These are phyloP conservation scores for Nepenthes gracilis DNA, from an alignment of 148 eudicot species.

Conservation along the genomic window DNA sequence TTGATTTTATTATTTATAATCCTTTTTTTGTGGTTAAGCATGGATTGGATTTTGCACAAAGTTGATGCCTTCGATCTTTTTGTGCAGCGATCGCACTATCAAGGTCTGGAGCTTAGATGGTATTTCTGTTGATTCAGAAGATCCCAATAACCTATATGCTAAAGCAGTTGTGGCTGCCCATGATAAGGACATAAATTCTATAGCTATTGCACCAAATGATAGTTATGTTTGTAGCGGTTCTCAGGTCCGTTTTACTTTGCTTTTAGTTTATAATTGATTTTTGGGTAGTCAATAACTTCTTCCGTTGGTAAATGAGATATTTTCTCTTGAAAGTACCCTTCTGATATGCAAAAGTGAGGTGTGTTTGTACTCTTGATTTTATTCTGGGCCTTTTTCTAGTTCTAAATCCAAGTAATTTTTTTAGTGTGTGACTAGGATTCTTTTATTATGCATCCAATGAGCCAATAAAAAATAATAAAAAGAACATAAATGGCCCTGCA, in stretches of 20 bases:
- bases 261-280: neutral
- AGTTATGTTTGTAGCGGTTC: conserved; percentile 89
- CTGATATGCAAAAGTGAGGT: neutral
- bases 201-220: conserved; percentile 87
- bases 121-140: conserved; percentile 28
- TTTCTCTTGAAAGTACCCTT: neutral
- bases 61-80: neutral
- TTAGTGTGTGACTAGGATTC: neutral
- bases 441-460: no score
- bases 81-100: conserved; percentile 65
- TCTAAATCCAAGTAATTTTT: neutral
- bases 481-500: neutral
- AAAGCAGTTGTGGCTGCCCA: conserved; percentile 91
- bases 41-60: neutral
- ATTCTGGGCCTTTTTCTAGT: neutral
- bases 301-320: neutral
- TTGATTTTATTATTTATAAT: no score
- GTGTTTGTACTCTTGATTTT: neutral
- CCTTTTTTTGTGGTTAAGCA: neutral
- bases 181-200: conserved; percentile 83
- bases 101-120: conserved; percentile 86
- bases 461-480: no score
- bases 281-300: neutral
- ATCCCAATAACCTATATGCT: conserved; percentile 47
- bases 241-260: conserved; percentile 43